Evolutionary conservation across 176 grass and related monocot species (phyloP).

Genomic region (Triticum urartu): DNA sequence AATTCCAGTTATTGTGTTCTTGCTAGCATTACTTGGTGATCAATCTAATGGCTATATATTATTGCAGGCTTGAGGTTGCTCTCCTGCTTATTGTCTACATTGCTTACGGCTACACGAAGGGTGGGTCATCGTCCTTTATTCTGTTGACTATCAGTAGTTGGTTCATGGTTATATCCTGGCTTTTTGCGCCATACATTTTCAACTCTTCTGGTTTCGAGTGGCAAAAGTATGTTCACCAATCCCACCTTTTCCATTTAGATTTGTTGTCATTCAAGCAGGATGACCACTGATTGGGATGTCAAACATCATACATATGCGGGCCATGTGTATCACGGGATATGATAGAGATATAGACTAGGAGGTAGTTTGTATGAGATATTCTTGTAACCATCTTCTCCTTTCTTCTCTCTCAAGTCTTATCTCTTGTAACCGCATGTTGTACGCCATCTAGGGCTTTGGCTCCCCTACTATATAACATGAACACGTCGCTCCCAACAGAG

Average conservation of each 20-base stretch:
- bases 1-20: background rate
- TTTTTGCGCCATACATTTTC: conserved; percentile 98
- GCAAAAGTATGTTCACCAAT: conserved; percentile 79
- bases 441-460: too few species aligned
- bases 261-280: background rate
- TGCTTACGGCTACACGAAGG: conserved; percentile 81
- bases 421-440: too few species aligned
- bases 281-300: background rate
- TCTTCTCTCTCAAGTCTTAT: too few species aligned
- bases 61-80: conserved; percentile 89
- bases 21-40: conserved; percentile 21
- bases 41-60: conserved; percentile 30
- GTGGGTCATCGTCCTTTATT: conserved; percentile 80
- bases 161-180: conserved; percentile 91
- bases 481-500: too few species aligned
- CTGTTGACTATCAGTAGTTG: conserved; percentile 94
- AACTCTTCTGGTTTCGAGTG: conserved; percentile 99
- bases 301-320: too few species aligned
- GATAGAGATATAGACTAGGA: too few species aligned
- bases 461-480: too few species aligned
- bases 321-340: too few species aligned
- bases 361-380: too few species aligned
- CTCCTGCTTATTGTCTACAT: conserved; percentile 89
- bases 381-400: too few species aligned
- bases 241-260: background rate